phyloP scores from a whole-genome alignment of 2,329 filamentous ascomycete genomes.

The Fusarium begoniae region DNA sequence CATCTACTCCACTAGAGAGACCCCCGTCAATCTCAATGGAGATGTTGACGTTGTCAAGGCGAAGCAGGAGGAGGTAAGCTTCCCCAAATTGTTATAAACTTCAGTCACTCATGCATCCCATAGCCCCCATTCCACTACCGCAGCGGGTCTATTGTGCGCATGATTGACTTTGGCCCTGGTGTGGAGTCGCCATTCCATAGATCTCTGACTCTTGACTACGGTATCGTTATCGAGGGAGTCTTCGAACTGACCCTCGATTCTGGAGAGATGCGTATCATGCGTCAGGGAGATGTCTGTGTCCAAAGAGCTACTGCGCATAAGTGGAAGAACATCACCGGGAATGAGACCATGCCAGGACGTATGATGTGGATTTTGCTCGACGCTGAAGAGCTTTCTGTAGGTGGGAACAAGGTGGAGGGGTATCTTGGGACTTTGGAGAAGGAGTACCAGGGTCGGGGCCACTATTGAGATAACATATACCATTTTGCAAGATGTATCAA shows the following conservation, averaged over 20 bases:
- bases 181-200: not conserved
- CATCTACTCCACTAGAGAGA: not conserved
- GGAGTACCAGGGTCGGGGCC: not conserved
- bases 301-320: not conserved
- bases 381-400: not conserved
- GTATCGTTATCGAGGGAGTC: not conserved
- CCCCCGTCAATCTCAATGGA: not conserved
- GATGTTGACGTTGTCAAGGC: not conserved
- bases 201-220: not conserved
- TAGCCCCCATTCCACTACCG: not conserved
- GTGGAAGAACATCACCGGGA: not conserved
- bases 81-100: accelerated
- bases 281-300: not conserved
- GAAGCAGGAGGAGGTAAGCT: not conserved
- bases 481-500: not conserved
- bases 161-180: not conserved
- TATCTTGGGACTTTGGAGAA: not conserved
- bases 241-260: not conserved
- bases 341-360: not conserved
- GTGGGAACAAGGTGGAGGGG: not conserved
- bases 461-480: not conserved
- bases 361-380: not conserved
- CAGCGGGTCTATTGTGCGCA: not conserved
- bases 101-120: accelerated
- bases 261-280: not conserved